Evolutionary conservation across 139 green algal genomes (phyloP).

Genomic region (Desmodesmus armatus): DNA sequence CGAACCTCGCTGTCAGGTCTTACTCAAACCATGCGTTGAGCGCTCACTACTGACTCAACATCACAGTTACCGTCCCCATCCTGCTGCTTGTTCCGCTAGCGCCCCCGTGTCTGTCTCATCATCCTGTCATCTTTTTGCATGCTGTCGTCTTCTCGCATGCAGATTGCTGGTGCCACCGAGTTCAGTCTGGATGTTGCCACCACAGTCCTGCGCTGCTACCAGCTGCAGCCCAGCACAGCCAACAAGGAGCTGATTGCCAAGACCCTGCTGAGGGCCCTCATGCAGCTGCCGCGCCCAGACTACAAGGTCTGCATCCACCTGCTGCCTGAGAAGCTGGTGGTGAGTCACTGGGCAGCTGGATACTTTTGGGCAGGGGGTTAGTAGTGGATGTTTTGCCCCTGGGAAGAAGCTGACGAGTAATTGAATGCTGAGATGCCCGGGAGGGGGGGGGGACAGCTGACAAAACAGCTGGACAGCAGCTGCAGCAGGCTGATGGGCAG

Average conservation of each 20-base stretch:
- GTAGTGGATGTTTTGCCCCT: background rate
- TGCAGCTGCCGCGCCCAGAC: constrained; percentile 61
- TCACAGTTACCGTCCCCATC: no score
- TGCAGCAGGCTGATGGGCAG: no score
- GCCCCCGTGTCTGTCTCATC: background rate
- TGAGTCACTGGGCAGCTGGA: background rate
- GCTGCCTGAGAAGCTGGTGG: constrained; percentile 62
- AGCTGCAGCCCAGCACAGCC: constrained; percentile 52
- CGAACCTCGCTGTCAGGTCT: no score
- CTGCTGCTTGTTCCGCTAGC: background rate
- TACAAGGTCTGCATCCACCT: constrained; percentile 64
- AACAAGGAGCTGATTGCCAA: constrained; percentile 55
- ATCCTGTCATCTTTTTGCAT: background rate
- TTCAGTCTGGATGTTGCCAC: constrained; percentile 63
- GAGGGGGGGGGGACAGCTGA: no score
- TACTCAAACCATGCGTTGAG: no score
- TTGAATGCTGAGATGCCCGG: no score
- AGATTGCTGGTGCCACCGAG: constrained; percentile 26
- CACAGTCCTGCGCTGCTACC: constrained; percentile 68
- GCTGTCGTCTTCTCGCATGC: no score
- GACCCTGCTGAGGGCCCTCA: constrained; percentile 65
- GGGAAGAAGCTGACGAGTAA: no score
- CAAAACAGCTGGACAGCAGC: no score
- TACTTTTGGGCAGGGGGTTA: background rate
- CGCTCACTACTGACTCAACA: no score